Evolutionary conservation across 345 rosid species (phyloP).

Genomic region (Moricandia moricandioides): DNA sequence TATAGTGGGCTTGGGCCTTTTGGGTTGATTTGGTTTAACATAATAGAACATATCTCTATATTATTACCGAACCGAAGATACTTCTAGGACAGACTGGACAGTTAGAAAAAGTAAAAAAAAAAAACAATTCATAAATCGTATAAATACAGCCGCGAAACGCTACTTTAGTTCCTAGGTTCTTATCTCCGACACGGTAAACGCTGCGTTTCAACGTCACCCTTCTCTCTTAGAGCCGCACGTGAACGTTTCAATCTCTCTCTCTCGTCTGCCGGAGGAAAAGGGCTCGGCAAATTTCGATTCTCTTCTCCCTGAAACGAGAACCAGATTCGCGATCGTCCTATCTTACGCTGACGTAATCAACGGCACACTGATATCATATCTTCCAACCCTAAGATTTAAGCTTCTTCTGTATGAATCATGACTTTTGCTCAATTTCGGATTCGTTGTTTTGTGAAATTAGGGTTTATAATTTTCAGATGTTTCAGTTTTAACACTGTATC

Average conservation of each 20-base stretch:
- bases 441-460: neutral
- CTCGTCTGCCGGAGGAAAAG: constrained; percentile 10
- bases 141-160: constrained; percentile 5
- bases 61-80: neutral
- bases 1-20: neutral
- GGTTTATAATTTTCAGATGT: neutral
- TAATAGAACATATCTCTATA: neutral
- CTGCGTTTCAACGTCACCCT: constrained; percentile 11
- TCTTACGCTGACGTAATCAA: constrained; percentile 11
- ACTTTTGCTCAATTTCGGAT: constrained; percentile 1
- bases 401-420: constrained; percentile 10
- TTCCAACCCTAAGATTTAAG: neutral
- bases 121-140: neutral
- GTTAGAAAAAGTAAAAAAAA: neutral
- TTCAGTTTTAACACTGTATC: neutral
- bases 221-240: constrained; percentile 20
- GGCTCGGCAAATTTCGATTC: constrained; percentile 14
- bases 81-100: neutral
- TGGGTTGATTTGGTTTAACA: neutral
- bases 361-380: constrained; percentile 14
- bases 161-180: neutral
- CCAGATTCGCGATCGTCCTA: neutral
- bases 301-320: constrained; percentile 1
- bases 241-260: constrained; percentile 16
- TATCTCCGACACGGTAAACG: neutral